Conservation (phyloP, 2,329 filamentous ascomycete genomes). For the Sphaceloma murrayae region DNA sequence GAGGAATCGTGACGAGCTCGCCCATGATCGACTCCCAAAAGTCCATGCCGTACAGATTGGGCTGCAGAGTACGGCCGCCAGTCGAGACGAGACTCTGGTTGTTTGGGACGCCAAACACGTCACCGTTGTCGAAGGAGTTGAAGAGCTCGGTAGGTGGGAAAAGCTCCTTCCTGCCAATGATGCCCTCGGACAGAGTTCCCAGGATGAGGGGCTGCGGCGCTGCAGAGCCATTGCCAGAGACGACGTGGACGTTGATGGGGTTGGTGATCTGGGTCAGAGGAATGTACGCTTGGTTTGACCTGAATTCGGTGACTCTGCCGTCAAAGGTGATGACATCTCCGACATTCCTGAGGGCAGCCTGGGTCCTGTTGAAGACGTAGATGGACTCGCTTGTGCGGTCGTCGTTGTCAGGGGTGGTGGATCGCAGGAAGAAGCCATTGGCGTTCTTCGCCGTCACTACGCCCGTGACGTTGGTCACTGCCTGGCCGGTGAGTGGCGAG, state of each 20-base stretch:
- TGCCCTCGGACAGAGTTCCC: slow-evolving; percentile 42
- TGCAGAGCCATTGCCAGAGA: slow-evolving; percentile 43
- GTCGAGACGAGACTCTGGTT: slow-evolving; percentile 49
- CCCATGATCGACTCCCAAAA: slow-evolving; percentile 64
- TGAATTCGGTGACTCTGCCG: slow-evolving; percentile 51
- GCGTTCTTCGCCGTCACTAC: slow-evolving; percentile 55
- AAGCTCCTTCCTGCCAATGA: slow-evolving; percentile 19
- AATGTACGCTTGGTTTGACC: slow-evolving; percentile 48
- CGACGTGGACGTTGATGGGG: slow-evolving; percentile 44
- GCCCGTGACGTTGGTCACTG: slow-evolving; percentile 51
- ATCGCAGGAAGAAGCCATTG: slow-evolving; percentile 56
- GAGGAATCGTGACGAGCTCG: slow-evolving; percentile 55
- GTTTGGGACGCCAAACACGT: slow-evolving; percentile 57
- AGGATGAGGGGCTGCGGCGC: slow-evolving; percentile 50
- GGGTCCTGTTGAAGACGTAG: slow-evolving; percentile 51
- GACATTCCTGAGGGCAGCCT: slow-evolving; percentile 45
- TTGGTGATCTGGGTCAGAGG: slow-evolving; percentile 54
- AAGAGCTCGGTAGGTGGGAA: slow-evolving; percentile 53
- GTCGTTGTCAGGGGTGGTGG: slow-evolving; percentile 47
- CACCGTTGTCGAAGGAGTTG: slow-evolving; percentile 53
- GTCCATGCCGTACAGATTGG: slow-evolving; percentile 55
- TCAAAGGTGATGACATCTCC: slow-evolving; percentile 55
- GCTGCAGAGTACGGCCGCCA: slow-evolving; percentile 52
- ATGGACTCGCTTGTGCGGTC: slow-evolving; percentile 53
- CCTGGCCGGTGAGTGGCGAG: slow-evolving; percentile 49